Conservation (phyloP, 352 stramenopile genomes). For the Phytophthora kernoviae region DNA sequence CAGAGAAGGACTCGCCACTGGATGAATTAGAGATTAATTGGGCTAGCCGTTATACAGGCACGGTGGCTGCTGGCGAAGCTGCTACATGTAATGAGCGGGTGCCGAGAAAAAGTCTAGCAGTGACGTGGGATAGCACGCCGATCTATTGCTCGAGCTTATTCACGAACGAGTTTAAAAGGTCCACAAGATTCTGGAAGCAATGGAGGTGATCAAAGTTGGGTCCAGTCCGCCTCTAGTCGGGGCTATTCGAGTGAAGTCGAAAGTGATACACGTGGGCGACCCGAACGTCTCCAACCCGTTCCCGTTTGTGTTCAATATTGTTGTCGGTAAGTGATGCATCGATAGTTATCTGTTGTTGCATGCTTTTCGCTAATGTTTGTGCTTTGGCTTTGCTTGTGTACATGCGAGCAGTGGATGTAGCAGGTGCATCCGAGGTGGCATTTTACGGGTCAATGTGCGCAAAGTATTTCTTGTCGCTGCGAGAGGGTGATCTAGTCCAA, state of each 20-base stretch:
- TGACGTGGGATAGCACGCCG: constrained; percentile 26
- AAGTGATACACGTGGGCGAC: constrained; percentile 51
- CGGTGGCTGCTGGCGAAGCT: background rate
- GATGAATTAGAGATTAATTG: constrained; percentile 33
- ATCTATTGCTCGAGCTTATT: constrained; percentile 34
- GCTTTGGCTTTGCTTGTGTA: background rate
- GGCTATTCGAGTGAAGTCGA: constrained; percentile 62
- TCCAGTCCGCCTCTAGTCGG: constrained; percentile 48
- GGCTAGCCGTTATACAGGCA: constrained; percentile 3
- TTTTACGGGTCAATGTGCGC: constrained; percentile 75
- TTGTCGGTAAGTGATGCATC: constrained; percentile 43
- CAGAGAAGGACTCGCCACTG: constrained; percentile 34
- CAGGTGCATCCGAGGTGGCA: constrained; percentile 50
- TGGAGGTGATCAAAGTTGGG: constrained; percentile 21
- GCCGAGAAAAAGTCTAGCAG: background rate
- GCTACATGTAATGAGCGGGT: background rate
- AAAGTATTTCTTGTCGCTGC: constrained; percentile 51
- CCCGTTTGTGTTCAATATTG: constrained; percentile 70
- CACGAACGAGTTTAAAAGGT: constrained; percentile 26
- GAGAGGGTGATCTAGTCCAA: constrained; percentile 70
- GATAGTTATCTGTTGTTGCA: background rate
- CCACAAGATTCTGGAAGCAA: constrained; percentile 27
- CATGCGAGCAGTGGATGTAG: constrained; percentile 65
- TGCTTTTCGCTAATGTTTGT: background rate
- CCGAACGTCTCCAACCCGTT: constrained; percentile 50